Conservation (phyloP, 2,329 filamentous ascomycete genomes). For the Nigrospora sphaerica region DNA sequence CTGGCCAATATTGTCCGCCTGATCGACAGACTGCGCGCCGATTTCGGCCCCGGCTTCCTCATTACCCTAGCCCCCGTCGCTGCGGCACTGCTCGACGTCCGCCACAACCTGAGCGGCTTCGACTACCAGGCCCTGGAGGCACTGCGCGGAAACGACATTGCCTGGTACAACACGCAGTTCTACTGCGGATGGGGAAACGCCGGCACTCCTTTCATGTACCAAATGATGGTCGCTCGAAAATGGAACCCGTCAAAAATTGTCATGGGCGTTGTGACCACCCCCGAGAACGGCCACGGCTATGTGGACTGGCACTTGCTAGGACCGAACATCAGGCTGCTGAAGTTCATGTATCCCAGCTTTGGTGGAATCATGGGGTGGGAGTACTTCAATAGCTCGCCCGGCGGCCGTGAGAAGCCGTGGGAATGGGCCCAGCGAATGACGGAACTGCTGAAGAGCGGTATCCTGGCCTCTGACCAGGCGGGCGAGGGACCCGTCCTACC, state of each 20-base stretch:
- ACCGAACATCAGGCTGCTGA: constrained; percentile 48
- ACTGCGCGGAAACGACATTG: constrained; percentile 54
- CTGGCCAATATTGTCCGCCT: constrained; percentile 55
- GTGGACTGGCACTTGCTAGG: constrained; percentile 53
- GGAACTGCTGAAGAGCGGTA: constrained; percentile 15
- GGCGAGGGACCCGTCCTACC: too few relatives aligned
- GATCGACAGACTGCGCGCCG: constrained; percentile 55
- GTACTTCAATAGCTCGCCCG: constrained; percentile 68
- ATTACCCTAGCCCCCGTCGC: constrained; percentile 76
- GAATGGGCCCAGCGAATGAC: constrained; percentile 67
- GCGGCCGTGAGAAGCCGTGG: constrained; percentile 54
- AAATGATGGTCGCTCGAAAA: constrained; percentile 41
- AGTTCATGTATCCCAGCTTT: constrained; percentile 54
- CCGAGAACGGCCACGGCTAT: constrained; percentile 60
- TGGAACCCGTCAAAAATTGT: constrained; percentile 66
- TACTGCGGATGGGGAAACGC: constrained; percentile 78
- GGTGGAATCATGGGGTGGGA: constrained; percentile 85
- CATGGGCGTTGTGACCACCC: constrained; percentile 68
- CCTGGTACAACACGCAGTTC: constrained; percentile 80
- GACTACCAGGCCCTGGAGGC: constrained; percentile 65
- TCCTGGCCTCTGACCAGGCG: not conserved
- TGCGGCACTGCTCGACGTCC: constrained; percentile 57
- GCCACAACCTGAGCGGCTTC: constrained; percentile 66
- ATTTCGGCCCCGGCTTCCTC: constrained; percentile 61
- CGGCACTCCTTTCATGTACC: constrained; percentile 39